These are phyloP conservation scores for Pleurotus eryngii DNA, from an alignment of 768 basidiomycete species.

Conservation along the genomic window DNA sequence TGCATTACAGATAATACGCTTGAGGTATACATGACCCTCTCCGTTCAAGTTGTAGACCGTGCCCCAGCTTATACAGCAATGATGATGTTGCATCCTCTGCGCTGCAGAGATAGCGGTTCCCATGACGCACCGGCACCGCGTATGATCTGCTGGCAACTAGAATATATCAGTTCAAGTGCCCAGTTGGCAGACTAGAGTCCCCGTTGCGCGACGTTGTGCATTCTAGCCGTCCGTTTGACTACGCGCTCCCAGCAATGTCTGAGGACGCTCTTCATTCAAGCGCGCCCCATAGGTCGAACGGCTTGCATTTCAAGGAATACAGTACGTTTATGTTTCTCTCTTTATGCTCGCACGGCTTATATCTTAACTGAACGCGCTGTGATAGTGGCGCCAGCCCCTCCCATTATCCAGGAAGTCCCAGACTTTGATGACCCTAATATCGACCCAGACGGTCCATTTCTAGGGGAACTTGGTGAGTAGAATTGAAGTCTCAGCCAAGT, in stretches of 20 bases:
- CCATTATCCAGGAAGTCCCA: constrained; percentile 13
- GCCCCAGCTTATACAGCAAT: no score
- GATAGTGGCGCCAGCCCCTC: constrained; percentile 18
- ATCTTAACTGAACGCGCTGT: not conserved
- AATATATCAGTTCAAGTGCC: not conserved
- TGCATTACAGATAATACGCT: no score
- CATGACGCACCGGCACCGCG: not conserved
- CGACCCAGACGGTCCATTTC: constrained; percentile 42
- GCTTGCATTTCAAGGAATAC: constrained; percentile 6
- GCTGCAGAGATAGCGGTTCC: no score
- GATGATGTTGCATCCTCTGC: no score
- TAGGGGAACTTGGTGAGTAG: constrained; percentile 39
- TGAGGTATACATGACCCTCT: no score
- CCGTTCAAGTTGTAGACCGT: no score
- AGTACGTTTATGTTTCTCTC: not conserved
- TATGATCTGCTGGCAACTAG: constrained; percentile 3
- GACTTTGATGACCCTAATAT: constrained; percentile 56
- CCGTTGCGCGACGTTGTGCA: not conserved
- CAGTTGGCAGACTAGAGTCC: not conserved
- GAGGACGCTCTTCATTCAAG: not conserved
- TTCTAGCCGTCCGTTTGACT: not conserved
- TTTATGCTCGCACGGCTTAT: not conserved
- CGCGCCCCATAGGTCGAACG: not conserved
- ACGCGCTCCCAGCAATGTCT: not conserved
- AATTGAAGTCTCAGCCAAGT: constrained; percentile 22